Evolutionary conservation across 192 early-diverging fungal species (phyloP).

Genomic region (Phycomyces nitens): DNA sequence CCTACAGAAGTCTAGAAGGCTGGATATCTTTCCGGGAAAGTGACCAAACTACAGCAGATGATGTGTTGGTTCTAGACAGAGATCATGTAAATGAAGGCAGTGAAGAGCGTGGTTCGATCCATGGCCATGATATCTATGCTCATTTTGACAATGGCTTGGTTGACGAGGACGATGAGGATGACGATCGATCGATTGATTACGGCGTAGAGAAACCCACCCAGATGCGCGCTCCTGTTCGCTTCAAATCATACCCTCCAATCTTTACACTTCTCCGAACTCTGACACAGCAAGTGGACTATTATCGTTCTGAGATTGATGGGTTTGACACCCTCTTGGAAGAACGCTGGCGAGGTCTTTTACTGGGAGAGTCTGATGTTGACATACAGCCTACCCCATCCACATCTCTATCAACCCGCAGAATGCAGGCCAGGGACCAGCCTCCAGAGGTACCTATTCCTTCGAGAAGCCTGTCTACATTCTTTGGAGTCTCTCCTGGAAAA

Average conservation of each 20-base stretch:
- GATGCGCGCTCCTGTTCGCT: slow-evolving; percentile 31
- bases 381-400: slow-evolving; percentile 19
- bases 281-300: slow-evolving; percentile 63
- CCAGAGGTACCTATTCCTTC: not conserved
- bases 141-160: slow-evolving; percentile 24
- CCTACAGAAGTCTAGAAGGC: slow-evolving; percentile 69
- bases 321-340: slow-evolving; percentile 59
- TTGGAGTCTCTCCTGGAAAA: not conserved
- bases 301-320: slow-evolving; percentile 50
- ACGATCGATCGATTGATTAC: slow-evolving; percentile 41
- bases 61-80: slow-evolving; percentile 30
- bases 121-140: slow-evolving; percentile 39
- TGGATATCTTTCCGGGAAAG: slow-evolving; percentile 56
- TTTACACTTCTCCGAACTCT: slow-evolving; percentile 63
- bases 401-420: slow-evolving; percentile 14
- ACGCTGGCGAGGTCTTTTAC: slow-evolving; percentile 36
- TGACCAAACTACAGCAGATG: slow-evolving; percentile 40
- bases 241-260: slow-evolving; percentile 57
- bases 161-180: slow-evolving; percentile 41
- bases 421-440: not conserved
- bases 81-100: not conserved
- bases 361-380: slow-evolving; percentile 23
- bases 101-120: slow-evolving; percentile 13
- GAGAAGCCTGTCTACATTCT: not conserved
- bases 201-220: slow-evolving; percentile 27